Evolutionary conservation across 257 asterid species (phyloP), one percentile per base, ranked within the genome.

Genomic region (Plantago major): DNA sequence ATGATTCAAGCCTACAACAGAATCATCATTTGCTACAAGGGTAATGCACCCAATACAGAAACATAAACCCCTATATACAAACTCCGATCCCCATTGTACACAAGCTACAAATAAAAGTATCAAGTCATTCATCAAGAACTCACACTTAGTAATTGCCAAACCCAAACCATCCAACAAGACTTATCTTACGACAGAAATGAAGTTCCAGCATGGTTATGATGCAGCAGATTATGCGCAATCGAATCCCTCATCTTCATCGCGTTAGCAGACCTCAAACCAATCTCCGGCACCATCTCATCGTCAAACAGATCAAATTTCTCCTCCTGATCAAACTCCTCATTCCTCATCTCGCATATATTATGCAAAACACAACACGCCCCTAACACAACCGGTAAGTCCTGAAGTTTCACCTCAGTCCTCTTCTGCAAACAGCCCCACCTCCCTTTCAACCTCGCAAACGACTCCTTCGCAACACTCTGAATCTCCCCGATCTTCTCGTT

Each of bases 311-410:
- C 90, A 18, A 79, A 81, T 4, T 73, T 50, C 2, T 76, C 82
- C 52, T 49, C 72, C 0, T 81, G 76, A 42, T 84, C 95, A 57
- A 84, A 62, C 5, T 50, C 72, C 68, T 92, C 98, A 28, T 76
- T 75, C 79, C 81, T 84, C 84, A 92, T 3, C 73, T 88, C 95
- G 19, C 98, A 92, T 13, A 92, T 92, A 16, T 92, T 92, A 58
- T 92, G 97, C 82, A 92, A 66, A 11, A 92, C 97, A 42, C 97
- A 92, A 71, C 98, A 92, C 1, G 98, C 98, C 40, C 96, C 97
- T 2, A 92, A 84, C 43, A 92, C 93, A 5, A 88, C 93, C 0
- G 98, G 98, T 71, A 92, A 64, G 55, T 92, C 98, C 66, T 86
- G 95, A 12, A 92, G 95, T 69, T 88, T 88, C 61, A 86, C 93